phyloP scores from a whole-genome alignment of 768 basidiomycete species.

The Tylopilus intermedius region DNA sequence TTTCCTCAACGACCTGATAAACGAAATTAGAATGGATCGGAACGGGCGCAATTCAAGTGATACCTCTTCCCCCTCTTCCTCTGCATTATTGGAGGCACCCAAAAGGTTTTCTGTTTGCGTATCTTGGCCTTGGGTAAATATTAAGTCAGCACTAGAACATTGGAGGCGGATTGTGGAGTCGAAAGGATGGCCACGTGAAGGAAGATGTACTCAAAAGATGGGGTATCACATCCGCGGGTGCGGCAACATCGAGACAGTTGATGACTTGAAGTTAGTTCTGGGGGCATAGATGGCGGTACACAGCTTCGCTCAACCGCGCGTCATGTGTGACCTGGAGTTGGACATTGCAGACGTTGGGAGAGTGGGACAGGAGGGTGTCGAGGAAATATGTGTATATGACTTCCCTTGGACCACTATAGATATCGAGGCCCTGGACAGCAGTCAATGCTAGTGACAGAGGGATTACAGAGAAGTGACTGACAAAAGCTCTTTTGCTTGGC shows the following conservation, averaged over 20 bases:
- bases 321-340: background rate
- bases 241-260: background rate
- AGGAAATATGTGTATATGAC: background rate
- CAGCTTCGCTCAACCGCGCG: background rate
- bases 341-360: constrained; percentile 3
- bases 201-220: background rate
- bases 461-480: too few relatives aligned
- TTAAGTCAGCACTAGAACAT: constrained; percentile 74
- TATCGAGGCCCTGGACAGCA: constrained; percentile 2
- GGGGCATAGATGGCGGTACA: background rate
- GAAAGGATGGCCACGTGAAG: background rate
- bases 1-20: constrained; percentile 35
- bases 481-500: too few relatives aligned
- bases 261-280: background rate
- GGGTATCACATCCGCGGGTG: background rate
- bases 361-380: background rate
- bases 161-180: background rate
- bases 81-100: constrained; percentile 34
- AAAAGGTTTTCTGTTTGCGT: constrained; percentile 84
- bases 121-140: constrained; percentile 68
- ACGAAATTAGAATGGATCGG: constrained; percentile 6
- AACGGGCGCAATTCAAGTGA: background rate
- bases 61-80: constrained; percentile 50
- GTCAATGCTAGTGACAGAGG: too few relatives aligned
- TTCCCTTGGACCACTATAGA: background rate